A percentile compares a stretch with the other conserved stretches of the same genome.
These are phyloP conservation scores for Pseudogymnoascus sp. DNA, from an alignment of 2,329 filamentous ascomycete species.

Conservation along the genomic window DNA sequence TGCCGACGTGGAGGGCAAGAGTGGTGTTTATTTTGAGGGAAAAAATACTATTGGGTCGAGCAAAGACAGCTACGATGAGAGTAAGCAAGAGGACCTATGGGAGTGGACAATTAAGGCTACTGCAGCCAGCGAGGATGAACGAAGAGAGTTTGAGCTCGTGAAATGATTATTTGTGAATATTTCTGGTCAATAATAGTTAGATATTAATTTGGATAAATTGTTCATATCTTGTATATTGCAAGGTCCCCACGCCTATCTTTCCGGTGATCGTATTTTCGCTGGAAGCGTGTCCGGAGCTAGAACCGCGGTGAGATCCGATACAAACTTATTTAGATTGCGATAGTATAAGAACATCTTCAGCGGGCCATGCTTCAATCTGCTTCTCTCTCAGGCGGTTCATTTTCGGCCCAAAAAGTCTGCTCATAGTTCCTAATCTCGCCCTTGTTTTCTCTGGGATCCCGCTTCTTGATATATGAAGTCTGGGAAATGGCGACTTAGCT, in stretches of 20 bases:
- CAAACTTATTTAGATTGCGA: background rate
- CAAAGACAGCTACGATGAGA: slow-evolving; percentile 36
- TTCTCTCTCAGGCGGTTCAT: slow-evolving; percentile 11
- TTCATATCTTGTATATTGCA: background rate
- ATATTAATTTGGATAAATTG: background rate
- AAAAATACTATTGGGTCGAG: slow-evolving; percentile 35
- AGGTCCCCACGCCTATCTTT: too few species aligned
- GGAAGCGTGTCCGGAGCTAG: too few species aligned
- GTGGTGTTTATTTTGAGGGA: slow-evolving; percentile 40
- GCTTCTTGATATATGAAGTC: slow-evolving; percentile 12
- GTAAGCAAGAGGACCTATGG: slow-evolving; percentile 44
- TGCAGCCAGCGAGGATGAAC: slow-evolving; percentile 24
- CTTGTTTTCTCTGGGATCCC: slow-evolving; percentile 8
- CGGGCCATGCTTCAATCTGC: slow-evolving; percentile 11
- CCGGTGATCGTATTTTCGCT: too few species aligned
- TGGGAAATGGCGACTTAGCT: background rate
- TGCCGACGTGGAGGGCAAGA: slow-evolving; percentile 28
- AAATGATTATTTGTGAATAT: background rate
- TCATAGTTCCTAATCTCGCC: slow-evolving; percentile 12
- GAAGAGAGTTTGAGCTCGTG: slow-evolving; percentile 17
- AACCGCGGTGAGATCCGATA: too few species aligned
- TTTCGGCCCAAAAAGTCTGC: background rate
- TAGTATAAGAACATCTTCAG: slow-evolving; percentile 10
- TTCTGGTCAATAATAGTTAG: background rate
- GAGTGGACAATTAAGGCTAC: slow-evolving; percentile 38